Percentiles rank a stretch among this genome's conserved stretches.
Conservation (phyloP, 2,329 filamentous ascomycete genomes). For the Pseudocercospora pini-densiflorae region DNA sequence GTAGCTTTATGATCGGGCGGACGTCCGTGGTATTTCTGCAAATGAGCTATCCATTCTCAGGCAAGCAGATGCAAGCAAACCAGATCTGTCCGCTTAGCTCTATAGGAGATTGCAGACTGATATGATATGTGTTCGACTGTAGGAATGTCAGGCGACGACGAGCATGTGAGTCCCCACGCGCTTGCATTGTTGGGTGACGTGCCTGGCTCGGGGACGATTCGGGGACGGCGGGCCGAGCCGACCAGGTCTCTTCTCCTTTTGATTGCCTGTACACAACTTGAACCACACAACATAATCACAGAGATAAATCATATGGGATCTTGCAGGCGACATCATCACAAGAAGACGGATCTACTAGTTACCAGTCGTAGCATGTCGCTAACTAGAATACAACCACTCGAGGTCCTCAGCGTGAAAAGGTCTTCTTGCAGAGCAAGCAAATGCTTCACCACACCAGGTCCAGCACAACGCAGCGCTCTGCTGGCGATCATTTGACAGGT, state of each 20-base stretch:
- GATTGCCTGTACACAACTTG: neutral
- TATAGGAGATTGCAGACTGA: neutral
- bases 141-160: neutral
- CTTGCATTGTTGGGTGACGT: neutral
- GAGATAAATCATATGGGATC: too few relatives aligned
- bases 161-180: conserved; percentile 3
- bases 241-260: neutral
- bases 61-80: neutral
- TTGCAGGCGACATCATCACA: neutral
- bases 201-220: neutral
- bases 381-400: neutral
- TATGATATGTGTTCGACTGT: neutral
- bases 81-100: neutral
- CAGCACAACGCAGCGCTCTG: neutral
- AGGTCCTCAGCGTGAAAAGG: neutral
- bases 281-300: neutral
- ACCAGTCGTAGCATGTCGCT: neutral
- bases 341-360: neutral
- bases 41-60: neutral
- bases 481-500: neutral
- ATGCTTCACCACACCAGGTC: neutral
- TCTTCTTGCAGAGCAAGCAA: neutral
- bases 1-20: neutral
- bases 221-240: neutral
- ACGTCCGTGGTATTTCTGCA: neutral